A percentile compares a stretch with the other conserved stretches of the same genome.
Evolutionary conservation across 2,329 filamentous ascomycete genomes (phyloP).

Genomic region (Pseudogymnoascus sp.): DNA sequence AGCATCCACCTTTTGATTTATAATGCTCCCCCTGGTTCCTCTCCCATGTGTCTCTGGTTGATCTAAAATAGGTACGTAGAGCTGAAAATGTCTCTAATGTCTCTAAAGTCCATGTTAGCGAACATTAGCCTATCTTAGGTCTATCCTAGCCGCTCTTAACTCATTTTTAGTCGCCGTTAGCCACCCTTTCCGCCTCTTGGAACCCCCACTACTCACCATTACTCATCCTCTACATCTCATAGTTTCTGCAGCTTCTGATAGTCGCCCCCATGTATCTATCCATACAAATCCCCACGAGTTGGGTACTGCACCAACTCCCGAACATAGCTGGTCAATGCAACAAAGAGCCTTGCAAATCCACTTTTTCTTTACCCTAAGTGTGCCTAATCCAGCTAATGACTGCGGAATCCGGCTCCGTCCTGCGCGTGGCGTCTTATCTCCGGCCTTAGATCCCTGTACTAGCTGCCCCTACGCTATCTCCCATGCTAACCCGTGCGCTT

Average conservation of each 20-base stretch:
- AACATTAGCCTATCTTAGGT: neutral
- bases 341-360: neutral
- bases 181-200: neutral
- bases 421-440: constrained; percentile 5
- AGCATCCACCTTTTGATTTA: constrained; percentile 4
- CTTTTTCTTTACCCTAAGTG: neutral
- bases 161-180: neutral
- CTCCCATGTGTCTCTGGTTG: neutral
- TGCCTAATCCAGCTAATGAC: neutral
- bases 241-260: neutral
- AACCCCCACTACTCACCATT: neutral
- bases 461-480: constrained; percentile 19
- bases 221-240: neutral
- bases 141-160: neutral
- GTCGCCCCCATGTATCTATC: neutral
- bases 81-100: neutral
- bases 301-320: neutral
- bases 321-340: neutral
- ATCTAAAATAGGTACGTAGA: neutral
- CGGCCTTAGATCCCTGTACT: constrained; percentile 12
- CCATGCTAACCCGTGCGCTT: constrained; percentile 19
- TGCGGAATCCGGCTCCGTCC: constrained; percentile 2
- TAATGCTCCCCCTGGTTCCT: neutral
- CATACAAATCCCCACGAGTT: neutral
- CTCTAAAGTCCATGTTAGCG: neutral